Evolutionary conservation across 176 grass and related monocot species (phyloP).

Genomic region (Carex parvula): DNA sequence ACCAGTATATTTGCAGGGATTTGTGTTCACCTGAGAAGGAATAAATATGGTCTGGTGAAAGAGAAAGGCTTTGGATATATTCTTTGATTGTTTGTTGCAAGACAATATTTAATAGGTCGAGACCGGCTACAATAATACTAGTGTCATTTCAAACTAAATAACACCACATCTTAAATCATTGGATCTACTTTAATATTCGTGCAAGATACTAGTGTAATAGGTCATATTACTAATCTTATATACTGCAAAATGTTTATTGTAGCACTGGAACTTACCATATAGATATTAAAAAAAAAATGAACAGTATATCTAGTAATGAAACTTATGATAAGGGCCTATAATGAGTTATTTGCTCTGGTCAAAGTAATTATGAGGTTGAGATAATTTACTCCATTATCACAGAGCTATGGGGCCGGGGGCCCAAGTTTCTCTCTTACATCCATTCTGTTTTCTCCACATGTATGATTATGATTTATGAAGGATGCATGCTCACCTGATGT

Average conservation of each 20-base stretch:
- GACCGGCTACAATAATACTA: no score
- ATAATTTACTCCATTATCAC: constrained; percentile 10
- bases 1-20: constrained; percentile 22
- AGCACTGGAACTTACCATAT: neutral
- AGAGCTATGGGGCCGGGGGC: neutral
- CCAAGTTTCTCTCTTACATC: constrained; percentile 13
- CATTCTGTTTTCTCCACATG: constrained; percentile 23
- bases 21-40: constrained; percentile 15
- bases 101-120: neutral
- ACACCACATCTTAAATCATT: no score
- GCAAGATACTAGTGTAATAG: no score
- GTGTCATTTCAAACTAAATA: no score
- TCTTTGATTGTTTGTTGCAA: neutral
- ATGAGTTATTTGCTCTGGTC: constrained; percentile 7
- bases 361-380: constrained; percentile 13
- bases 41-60: constrained; percentile 13
- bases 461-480: constrained; percentile 16
- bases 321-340: neutral
- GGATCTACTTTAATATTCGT: no score
- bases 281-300: neutral
- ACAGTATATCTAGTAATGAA: neutral
- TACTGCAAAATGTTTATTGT: neutral
- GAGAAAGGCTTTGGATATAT: constrained; percentile 1
- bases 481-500: constrained; percentile 26
- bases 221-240: neutral